These are phyloP conservation scores for Fusarium siculi DNA, from an alignment of 2,329 filamentous ascomycete genomes.

Conservation along the genomic window DNA sequence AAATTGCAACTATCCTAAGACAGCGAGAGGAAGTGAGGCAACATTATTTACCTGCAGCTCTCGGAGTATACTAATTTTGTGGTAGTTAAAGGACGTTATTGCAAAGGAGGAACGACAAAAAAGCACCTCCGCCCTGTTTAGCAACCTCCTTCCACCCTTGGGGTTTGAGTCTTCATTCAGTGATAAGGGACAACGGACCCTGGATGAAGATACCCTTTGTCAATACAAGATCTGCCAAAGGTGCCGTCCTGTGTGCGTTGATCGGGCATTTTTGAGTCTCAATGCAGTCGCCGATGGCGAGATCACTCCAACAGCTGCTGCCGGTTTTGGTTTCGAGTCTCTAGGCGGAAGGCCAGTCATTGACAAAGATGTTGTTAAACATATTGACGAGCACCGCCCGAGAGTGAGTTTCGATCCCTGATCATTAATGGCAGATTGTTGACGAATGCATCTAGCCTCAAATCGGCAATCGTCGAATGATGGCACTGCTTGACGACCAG, in stretches of 20 bases:
- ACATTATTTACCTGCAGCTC: too few relatives aligned
- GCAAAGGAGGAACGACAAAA: constrained; percentile 41
- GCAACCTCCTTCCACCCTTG: constrained; percentile 22
- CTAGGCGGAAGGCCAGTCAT: constrained; percentile 56
- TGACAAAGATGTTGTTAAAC: constrained; percentile 51
- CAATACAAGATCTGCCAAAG: constrained; percentile 60
- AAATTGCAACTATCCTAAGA: constrained; percentile 59
- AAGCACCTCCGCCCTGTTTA: constrained; percentile 38
- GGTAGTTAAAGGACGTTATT: constrained; percentile 44
- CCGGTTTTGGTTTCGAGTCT: constrained; percentile 64
- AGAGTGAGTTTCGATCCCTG: constrained; percentile 45
- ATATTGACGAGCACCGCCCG: constrained; percentile 54
- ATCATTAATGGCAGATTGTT: background rate
- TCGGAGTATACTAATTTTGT: background rate
- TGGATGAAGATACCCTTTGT: constrained; percentile 56
- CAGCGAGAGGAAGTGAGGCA: constrained; percentile 61
- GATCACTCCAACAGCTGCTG: constrained; percentile 59
- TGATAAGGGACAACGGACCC: constrained; percentile 52
- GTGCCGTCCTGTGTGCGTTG: constrained; percentile 58
- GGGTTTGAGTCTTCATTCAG: constrained; percentile 28
- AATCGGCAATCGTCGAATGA: constrained; percentile 29
- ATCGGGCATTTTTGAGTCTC: constrained; percentile 61
- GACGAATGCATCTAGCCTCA: background rate
- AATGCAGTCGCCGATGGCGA: constrained; percentile 61
- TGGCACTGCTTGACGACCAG: constrained; percentile 45